Base-by-base conservation (phyloP, 768 basidiomycete species). In the Lentinula detonsa region DNA sequence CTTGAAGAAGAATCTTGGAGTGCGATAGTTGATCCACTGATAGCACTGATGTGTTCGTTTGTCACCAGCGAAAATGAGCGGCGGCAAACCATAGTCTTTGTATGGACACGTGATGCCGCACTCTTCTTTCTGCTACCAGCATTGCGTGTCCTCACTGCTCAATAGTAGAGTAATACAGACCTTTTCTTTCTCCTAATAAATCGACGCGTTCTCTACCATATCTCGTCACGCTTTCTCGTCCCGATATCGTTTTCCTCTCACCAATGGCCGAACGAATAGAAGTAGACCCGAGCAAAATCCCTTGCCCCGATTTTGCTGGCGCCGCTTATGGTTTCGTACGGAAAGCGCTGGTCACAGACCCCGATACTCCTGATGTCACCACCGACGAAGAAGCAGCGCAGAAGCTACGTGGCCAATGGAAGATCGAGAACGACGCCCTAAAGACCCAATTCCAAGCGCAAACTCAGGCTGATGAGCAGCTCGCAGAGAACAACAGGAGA, bases 401-500 rank as follows among this genome's bases (percentile, higher is more conserved):
- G 33, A 42, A 50, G n/a, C 55, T 62, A 18, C 7, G 45, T 2
- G 21, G 43, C 11, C 33, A 31, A 23, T 62, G 61, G 61, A 5
- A 34, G 13, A 34, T 45, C 10, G 61, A 62, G 28, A 62, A 62
- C 33, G 31, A 9, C 5, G 33, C 15, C 13, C 61, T 54, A 1
- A 21, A 11, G 13, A n/a, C 43, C 6, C 53, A 37, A 23, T 62
- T 35, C 34, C 42, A 50, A 49, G 21, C 13, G 15, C 61, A 62
- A 40, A 21, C 18, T 16, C 28, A 31, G 70, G 23, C 23, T 23
- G 23, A 23, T 2, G 23, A 23, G 23, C 23, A 23, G 2, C 23
- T 23, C 23, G 23, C 68, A 61, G 68, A 69, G 37, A 70, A 73
- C 62, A 61, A 66, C 37, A 68, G 69, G 61, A 59, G 43, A 46